Percentiles rank a stretch among this genome's conserved stretches.
Evolutionary conservation across 768 basidiomycete genomes (phyloP).

Genomic region (Lactarius quietus): DNA sequence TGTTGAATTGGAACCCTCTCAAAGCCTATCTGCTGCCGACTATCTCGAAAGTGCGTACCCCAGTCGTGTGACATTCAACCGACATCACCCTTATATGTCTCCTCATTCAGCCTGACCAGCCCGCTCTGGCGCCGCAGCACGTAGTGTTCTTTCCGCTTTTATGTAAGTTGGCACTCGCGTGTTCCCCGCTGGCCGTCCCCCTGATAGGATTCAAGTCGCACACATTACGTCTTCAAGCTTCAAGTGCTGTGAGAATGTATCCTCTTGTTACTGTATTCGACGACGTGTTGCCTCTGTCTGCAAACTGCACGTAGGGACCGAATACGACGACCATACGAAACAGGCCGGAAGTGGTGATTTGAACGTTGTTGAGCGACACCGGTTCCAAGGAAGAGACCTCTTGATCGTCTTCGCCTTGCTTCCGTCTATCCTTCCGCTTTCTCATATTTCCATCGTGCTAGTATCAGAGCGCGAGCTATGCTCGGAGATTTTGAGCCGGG

Average conservation of each 20-base stretch:
- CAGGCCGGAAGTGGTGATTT: background rate
- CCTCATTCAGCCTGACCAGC: conserved; percentile 12
- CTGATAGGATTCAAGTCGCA: background rate
- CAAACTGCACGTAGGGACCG: background rate
- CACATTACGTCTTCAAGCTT: background rate
- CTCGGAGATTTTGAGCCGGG: background rate
- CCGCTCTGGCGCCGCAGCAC: background rate
- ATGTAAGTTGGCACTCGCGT: background rate
- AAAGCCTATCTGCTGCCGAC: conserved; percentile 58
- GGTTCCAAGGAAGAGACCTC: background rate
- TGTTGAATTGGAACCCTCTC: background rate
- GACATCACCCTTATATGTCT: background rate
- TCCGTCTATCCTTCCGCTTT: background rate
- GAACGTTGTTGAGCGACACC: background rate
- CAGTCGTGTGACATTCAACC: background rate
- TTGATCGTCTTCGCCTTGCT: background rate
- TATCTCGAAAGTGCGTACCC: conserved; percentile 57
- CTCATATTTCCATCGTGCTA: background rate
- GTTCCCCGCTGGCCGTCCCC: background rate
- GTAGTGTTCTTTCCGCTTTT: background rate
- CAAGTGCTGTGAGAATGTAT: background rate
- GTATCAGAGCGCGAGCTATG: background rate
- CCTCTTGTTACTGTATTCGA: background rate
- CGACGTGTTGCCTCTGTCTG: background rate
- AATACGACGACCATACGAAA: background rate